Conservation (phyloP, 768 basidiomycete genomes). For the Termitomyces sp. region DNA sequence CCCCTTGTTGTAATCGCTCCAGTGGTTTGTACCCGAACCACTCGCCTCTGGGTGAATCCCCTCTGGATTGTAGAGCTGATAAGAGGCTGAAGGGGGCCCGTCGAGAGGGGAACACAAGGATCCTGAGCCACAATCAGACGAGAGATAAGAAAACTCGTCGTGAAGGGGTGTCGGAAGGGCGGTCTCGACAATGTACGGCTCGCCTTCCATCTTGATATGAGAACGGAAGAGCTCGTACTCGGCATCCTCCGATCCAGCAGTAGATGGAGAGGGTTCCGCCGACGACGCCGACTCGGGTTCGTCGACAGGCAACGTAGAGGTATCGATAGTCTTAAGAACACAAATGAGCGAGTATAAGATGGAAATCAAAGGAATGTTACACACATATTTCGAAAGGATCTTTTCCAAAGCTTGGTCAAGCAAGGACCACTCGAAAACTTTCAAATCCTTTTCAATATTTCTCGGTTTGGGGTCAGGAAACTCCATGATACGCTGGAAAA, state of each 20-base stretch:
- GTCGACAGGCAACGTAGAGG: conserved; percentile 27
- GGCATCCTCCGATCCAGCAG: conserved; percentile 15
- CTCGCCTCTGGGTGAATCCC: conserved; percentile 13
- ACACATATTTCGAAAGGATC: conserved; percentile 79
- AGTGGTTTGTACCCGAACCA: conserved; percentile 18
- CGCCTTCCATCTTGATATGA: conserved; percentile 11
- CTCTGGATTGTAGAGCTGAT: conserved; percentile 11
- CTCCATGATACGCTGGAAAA: conserved; percentile 95
- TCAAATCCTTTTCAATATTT: conserved; percentile 96
- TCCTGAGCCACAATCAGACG: conserved; percentile 20
- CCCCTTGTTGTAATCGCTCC: conserved; percentile 15
- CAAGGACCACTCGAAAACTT: conserved; percentile 73
- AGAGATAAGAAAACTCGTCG: conserved; percentile 21
- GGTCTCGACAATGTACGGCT: conserved; percentile 9
- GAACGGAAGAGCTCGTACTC: conserved; percentile 8
- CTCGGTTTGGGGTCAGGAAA: conserved; percentile 92
- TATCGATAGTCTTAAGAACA: conserved; percentile 37
- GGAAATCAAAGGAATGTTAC: conserved; percentile 16
- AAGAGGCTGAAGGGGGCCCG: conserved; percentile 5
- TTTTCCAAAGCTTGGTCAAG: conserved; percentile 72
- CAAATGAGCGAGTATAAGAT: not conserved
- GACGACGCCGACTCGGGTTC: conserved; percentile 22
- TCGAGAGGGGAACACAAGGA: conserved; percentile 29
- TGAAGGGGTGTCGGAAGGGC: conserved; percentile 16
- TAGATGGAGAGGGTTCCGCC: conserved; percentile 23